A percentile compares a stretch with the other conserved stretches of the same genome.
Evolutionary conservation across 495 filamentous ascomycete genomes (phyloP).

Genomic region (Penicillium odoratum): DNA sequence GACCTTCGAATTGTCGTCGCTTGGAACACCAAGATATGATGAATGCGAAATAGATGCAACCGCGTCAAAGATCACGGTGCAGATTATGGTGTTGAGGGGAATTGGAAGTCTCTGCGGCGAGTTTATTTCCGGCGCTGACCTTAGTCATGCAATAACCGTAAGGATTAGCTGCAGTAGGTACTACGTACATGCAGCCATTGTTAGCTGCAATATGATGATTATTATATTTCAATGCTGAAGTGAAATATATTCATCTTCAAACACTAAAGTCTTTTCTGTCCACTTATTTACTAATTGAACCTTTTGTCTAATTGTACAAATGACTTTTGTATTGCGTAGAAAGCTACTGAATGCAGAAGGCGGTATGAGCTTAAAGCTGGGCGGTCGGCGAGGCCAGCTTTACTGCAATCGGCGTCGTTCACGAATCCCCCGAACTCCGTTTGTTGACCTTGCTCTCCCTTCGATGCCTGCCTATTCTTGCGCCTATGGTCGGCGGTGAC

Average conservation of each 20-base stretch:
- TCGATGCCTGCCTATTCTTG: constrained; percentile 35
- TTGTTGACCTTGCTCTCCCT: constrained; percentile 13
- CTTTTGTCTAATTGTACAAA: background rate
- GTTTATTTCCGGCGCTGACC: constrained; percentile 16
- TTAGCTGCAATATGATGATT: background rate
- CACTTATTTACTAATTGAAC: background rate
- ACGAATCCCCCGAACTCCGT: constrained; percentile 3
- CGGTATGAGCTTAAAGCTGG: constrained; percentile 2
- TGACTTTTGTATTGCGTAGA: background rate
- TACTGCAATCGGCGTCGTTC: constrained; percentile 19
- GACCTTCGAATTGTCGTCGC: background rate
- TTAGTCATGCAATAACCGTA: constrained; percentile 9
- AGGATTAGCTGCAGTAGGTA: background rate
- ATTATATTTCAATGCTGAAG: background rate
- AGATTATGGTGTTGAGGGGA: constrained; percentile 10
- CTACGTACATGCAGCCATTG: background rate
- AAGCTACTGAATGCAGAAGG: constrained; percentile 3
- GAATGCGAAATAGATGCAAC: constrained; percentile 11
- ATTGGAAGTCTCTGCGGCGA: constrained; percentile 24
- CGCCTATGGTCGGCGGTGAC: constrained; percentile 39
- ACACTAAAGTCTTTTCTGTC: background rate
- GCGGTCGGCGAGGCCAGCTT: constrained; percentile 32
- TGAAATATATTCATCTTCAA: background rate
- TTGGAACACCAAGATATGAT: constrained; percentile 4
- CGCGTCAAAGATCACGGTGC: constrained; percentile 21